A percentile compares a stretch with the other conserved stretches of the same genome.
These are phyloP conservation scores for Massariosphaeria phaeospora DNA, from an alignment of 495 filamentous ascomycete species.

Conservation along the genomic window DNA sequence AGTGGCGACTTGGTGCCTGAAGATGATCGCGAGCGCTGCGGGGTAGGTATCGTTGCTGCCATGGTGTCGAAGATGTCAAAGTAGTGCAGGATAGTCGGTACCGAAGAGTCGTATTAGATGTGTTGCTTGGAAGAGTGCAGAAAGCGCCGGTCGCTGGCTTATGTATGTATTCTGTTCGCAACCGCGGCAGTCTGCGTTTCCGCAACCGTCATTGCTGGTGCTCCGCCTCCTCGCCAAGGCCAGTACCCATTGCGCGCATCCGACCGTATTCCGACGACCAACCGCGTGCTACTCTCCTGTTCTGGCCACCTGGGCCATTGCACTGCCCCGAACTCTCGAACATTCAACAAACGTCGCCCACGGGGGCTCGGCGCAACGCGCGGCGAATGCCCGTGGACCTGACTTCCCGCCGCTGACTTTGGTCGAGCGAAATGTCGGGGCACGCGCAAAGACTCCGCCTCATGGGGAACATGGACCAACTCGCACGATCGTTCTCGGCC, in stretches of 20 bases:
- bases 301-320: constrained; percentile 12
- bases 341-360: constrained; percentile 4
- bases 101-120: constrained; percentile 3
- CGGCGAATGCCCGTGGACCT: background rate
- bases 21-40: constrained; percentile 27
- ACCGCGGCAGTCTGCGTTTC: constrained; percentile 1
- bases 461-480: no score
- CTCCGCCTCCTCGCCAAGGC: constrained; percentile 8
- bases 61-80: constrained; percentile 10
- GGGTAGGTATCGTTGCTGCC: constrained; percentile 21
- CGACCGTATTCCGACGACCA: background rate
- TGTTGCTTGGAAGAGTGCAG: background rate
- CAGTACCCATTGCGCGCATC: background rate
- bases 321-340: constrained; percentile 15
- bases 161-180: background rate
- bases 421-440: no score
- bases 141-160: background rate
- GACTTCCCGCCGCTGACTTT: constrained; percentile 2
- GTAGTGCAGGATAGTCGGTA: constrained; percentile 1
- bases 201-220: constrained; percentile 8
- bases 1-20: constrained; percentile 50
- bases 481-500: no score
- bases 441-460: no score
- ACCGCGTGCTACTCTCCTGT: background rate
- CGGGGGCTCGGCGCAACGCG: constrained; percentile 24